Conservation (phyloP, 148 eudicot species). For the Rhododendron vialii region DNA sequence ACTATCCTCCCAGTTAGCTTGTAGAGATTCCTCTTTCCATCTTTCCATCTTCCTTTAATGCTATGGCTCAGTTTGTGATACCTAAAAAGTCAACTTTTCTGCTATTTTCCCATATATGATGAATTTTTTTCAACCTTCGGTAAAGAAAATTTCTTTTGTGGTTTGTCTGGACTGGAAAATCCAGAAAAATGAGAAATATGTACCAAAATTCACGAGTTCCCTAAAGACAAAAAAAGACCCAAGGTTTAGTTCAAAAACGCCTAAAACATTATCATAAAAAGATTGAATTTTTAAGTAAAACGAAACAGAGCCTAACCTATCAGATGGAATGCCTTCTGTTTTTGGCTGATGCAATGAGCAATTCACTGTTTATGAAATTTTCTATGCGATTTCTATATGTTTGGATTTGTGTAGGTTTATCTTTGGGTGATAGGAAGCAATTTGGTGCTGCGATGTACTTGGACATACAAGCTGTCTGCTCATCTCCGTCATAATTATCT, state of each 20-base stretch:
- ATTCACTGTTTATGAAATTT: neutral
- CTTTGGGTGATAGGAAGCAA: constrained; percentile 89
- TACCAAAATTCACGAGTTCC: neutral
- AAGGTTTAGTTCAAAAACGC: neutral
- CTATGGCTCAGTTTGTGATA: neutral
- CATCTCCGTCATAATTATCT: constrained; percentile 93
- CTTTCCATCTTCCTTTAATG: neutral
- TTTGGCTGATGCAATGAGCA: neutral
- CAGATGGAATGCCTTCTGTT: neutral
- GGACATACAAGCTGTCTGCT: constrained; percentile 98
- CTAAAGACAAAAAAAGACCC: neutral
- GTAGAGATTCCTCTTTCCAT: neutral
- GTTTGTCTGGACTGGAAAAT: neutral
- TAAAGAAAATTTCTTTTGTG: neutral
- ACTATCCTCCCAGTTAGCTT: neutral
- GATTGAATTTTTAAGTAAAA: neutral
- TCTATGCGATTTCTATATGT: neutral
- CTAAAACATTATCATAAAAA: neutral
- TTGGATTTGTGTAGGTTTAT: constrained; percentile 48
- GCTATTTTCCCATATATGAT: neutral
- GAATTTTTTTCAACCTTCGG: neutral
- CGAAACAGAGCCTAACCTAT: neutral
- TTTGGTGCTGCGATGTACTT: constrained; percentile 91
- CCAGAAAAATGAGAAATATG: neutral
- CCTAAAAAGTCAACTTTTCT: neutral